These are phyloP conservation scores for Auricularia sp. DNA, from an alignment of 768 basidiomycete species.

Conservation along the genomic window DNA sequence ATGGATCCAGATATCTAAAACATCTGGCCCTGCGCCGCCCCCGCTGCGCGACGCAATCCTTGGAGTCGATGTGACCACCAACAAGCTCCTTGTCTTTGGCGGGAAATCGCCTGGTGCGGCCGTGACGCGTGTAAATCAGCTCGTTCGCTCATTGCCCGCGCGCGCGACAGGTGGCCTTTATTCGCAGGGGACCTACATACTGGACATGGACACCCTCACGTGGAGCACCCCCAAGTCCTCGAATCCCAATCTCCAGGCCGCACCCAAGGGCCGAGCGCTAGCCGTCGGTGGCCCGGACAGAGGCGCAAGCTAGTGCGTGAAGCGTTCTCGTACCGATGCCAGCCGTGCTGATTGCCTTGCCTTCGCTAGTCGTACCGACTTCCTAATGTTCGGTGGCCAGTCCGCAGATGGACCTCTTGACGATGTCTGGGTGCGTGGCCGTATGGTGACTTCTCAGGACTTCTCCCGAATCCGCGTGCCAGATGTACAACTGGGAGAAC, in stretches of 20 bases:
- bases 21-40: conserved; percentile 47
- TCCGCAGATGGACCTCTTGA: conserved; percentile 41
- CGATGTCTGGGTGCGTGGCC: conserved; percentile 61
- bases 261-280: not conserved
- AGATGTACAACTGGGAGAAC: conserved; percentile 71
- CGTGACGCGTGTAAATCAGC: not conserved
- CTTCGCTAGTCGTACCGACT: conserved; percentile 51
- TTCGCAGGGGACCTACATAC: not conserved
- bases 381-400: conserved; percentile 66
- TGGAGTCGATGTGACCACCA: conserved; percentile 41
- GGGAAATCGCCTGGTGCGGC: conserved; percentile 52
- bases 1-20: conserved; percentile 61
- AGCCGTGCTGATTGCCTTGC: not conserved
- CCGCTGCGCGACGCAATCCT: conserved; percentile 59
- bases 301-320: conserved; percentile 72
- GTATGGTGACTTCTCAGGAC: not conserved
- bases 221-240: not conserved
- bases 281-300: conserved; percentile 59
- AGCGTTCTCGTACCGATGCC: conserved; percentile 3
- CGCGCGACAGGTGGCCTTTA: not conserved
- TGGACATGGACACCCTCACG: not conserved
- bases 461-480: conserved; percentile 10
- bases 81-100: conserved; percentile 62
- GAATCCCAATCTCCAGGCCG: not conserved
- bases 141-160: not conserved